phyloP scores from a whole-genome alignment of 2,329 filamentous ascomycete genomes.

The Beauveria rudraprayagi region DNA sequence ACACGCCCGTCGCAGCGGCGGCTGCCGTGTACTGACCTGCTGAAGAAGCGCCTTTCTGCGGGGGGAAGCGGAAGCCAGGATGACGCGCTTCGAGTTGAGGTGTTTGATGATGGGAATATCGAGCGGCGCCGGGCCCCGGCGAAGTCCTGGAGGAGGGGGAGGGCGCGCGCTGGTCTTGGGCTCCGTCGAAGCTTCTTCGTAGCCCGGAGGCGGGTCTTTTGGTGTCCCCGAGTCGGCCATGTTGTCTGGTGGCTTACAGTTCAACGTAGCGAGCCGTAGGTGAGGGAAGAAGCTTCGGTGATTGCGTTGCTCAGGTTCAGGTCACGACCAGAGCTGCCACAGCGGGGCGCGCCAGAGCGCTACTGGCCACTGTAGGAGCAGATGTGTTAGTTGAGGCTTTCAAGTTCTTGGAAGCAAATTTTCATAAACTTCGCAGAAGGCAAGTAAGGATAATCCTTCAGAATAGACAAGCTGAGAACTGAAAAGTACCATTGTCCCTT shows the following conservation, averaged over 20 bases:
- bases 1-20: neutral
- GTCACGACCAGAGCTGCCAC: neutral
- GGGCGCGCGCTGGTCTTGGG: conserved; percentile 24
- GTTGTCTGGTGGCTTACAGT: conserved; percentile 22
- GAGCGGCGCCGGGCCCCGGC: conserved; percentile 54
- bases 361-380: neutral
- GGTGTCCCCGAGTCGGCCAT: conserved; percentile 21
- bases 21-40: conserved; percentile 40
- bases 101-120: conserved; percentile 71
- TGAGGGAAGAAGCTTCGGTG: neutral
- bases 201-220: conserved; percentile 33
- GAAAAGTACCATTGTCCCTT: neutral
- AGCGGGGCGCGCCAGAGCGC: neutral
- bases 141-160: conserved; percentile 22
- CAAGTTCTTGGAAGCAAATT: neutral
- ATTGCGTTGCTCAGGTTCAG: neutral
- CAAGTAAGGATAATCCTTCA: neutral
- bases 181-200: conserved; percentile 33
- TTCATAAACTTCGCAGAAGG: too few species aligned
- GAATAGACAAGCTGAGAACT: neutral
- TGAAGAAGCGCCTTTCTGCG: conserved; percentile 73
- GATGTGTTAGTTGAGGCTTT: neutral
- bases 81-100: conserved; percentile 70
- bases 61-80: conserved; percentile 86
- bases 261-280: neutral